These are phyloP conservation scores for Alternaria arborescens DNA, from an alignment of 2,329 filamentous ascomycete species.

Conservation along the genomic window DNA sequence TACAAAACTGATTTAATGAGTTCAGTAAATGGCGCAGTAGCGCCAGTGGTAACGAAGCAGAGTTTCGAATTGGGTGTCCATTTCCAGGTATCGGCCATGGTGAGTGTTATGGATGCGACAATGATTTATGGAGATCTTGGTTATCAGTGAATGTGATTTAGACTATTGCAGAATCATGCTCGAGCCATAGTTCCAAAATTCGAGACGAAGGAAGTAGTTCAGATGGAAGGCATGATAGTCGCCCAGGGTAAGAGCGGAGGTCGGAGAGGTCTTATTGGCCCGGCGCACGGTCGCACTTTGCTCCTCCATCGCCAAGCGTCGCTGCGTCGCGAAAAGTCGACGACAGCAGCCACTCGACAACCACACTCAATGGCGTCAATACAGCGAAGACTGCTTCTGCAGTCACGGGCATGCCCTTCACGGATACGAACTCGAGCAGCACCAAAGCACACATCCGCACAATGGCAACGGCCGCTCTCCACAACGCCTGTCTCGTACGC, in stretches of 20 bases:
- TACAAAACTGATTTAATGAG: slow-evolving; percentile 74
- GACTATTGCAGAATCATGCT: neutral
- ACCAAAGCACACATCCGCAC: slow-evolving; percentile 26
- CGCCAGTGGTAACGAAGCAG: slow-evolving; percentile 91
- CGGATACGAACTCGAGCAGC: slow-evolving; percentile 29
- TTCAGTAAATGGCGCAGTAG: slow-evolving; percentile 81
- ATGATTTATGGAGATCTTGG: neutral
- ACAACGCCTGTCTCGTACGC: slow-evolving; percentile 33
- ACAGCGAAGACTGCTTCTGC: slow-evolving; percentile 44
- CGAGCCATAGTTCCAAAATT: neutral
- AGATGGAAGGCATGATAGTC: slow-evolving; percentile 4
- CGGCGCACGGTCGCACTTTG: slow-evolving; percentile 31
- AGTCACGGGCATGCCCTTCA: slow-evolving; percentile 40
- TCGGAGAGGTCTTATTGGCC: slow-evolving; percentile 32
- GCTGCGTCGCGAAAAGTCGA: slow-evolving; percentile 45
- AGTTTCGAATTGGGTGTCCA: slow-evolving; percentile 49
- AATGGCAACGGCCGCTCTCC: slow-evolving; percentile 48
- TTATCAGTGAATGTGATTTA: neutral
- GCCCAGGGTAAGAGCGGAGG: slow-evolving; percentile 26
- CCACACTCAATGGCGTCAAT: slow-evolving; percentile 47
- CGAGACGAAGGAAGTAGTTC: neutral
- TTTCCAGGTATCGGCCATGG: slow-evolving; percentile 32
- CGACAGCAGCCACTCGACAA: slow-evolving; percentile 26
- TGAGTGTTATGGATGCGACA: neutral
- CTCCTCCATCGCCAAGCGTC: slow-evolving; percentile 36